Conservation (phyloP, 1,139 yeast species). For the Zygosaccharomyces pseudobailii region DNA sequence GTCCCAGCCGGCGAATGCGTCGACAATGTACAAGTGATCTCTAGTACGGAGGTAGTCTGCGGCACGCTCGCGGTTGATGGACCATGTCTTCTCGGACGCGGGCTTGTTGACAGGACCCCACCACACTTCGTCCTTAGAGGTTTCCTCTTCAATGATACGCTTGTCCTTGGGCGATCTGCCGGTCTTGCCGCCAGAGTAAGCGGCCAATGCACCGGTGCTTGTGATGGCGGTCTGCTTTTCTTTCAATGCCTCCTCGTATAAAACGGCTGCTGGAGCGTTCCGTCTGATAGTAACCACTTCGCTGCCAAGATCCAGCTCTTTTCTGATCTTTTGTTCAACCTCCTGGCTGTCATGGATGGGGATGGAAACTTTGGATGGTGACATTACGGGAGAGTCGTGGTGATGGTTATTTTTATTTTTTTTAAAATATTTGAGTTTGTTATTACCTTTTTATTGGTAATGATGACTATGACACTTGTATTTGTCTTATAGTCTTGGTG, state of each 20-base stretch:
- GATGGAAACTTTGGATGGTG: slow-evolving; percentile 22
- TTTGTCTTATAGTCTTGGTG: background rate
- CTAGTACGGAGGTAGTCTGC: slow-evolving; percentile 95
- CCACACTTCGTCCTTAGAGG: slow-evolving; percentile 84
- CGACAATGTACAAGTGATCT: slow-evolving; percentile 90
- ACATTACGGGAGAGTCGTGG: slow-evolving; percentile 13
- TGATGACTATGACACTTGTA: too few relatives aligned
- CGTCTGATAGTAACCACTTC: slow-evolving; percentile 47
- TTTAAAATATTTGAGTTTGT: background rate
- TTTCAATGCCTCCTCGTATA: slow-evolving; percentile 88
- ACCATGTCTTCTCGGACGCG: slow-evolving; percentile 93
- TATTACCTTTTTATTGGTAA: background rate
- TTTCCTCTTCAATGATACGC: slow-evolving; percentile 92
- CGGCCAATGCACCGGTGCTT: slow-evolving; percentile 91
- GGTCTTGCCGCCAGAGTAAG: slow-evolving; percentile 92
- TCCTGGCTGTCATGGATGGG: slow-evolving; percentile 12
- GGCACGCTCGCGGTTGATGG: slow-evolving; percentile 93
- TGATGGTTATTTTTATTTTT: background rate
- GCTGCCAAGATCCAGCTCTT: slow-evolving; percentile 34
- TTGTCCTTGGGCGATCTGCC: slow-evolving; percentile 99
- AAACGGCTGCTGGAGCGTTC: slow-evolving; percentile 88
- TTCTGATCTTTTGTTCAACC: slow-evolving; percentile 31
- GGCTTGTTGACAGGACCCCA: slow-evolving; percentile 99
- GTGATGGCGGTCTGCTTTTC: slow-evolving; percentile 92
- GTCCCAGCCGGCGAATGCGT: slow-evolving; percentile 99